A percentile compares a stretch with the other conserved stretches of the same genome.
Conservation (phyloP, 2,329 filamentous ascomycete genomes). For the Grosmannia clavigera region DNA sequence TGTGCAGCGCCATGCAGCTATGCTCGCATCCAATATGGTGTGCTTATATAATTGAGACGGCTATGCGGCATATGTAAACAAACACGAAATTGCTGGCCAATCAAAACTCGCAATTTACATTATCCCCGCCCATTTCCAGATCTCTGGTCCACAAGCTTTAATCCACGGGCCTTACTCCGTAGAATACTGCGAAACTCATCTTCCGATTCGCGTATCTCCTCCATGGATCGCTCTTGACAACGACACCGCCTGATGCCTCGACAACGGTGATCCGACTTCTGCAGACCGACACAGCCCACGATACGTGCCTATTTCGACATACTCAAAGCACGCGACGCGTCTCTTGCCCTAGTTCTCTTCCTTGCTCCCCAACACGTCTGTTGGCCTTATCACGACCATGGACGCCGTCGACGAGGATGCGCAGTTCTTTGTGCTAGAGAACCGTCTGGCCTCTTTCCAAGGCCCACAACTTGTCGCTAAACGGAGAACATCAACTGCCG, state of each 20-base stretch:
- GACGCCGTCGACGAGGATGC: constrained; percentile 26
- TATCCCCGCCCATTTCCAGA: not conserved
- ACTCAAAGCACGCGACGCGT: not conserved
- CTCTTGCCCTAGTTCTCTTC: not conserved
- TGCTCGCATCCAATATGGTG: not conserved
- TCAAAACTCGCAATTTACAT: not conserved
- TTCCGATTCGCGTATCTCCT: not conserved
- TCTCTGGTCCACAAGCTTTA: not conserved
- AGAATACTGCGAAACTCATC: not conserved
- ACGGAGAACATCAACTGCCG: constrained; percentile 56
- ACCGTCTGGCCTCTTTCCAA: constrained; percentile 71
- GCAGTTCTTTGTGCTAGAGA: constrained; percentile 52
- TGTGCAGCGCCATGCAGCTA: too few relatives aligned
- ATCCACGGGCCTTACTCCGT: not conserved
- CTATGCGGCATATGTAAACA: constrained; percentile 8
- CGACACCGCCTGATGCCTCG: not conserved
- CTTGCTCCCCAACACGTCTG: not conserved
- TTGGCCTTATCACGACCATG: constrained; percentile 7
- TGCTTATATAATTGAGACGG: not conserved
- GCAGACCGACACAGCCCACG: not conserved
- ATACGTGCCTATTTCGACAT: not conserved
- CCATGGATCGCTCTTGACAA: not conserved
- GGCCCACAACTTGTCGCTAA: constrained; percentile 49
- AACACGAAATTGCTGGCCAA: constrained; percentile 10
- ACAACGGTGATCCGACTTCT: not conserved